These are phyloP conservation scores for Fraxinus floribunda DNA, from an alignment of 305 asterid species.

Conservation along the genomic window DNA sequence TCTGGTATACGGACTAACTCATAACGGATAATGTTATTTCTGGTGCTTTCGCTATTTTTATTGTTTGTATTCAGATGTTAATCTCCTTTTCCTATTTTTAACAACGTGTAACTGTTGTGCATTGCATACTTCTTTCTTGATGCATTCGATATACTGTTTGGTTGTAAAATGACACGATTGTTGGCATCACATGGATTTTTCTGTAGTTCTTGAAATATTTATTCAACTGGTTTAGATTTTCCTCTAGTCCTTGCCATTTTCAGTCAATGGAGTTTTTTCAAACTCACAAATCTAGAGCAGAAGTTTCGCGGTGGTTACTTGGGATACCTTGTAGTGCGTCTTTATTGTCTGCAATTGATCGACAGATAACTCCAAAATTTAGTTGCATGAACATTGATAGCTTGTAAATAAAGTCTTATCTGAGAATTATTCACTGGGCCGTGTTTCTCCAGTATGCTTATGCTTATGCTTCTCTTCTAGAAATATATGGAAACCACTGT, in stretches of 20 bases:
- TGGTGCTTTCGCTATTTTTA: background rate
- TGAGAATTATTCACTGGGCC: background rate
- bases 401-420: background rate
- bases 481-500: background rate
- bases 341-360: background rate
- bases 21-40: background rate
- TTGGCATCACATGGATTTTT: background rate
- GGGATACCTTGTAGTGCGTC: background rate
- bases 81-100: background rate
- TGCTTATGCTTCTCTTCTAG: background rate
- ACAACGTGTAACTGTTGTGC: background rate
- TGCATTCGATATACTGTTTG: background rate
- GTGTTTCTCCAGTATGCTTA: background rate
- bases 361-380: background rate
- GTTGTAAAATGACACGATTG: background rate
- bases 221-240: background rate
- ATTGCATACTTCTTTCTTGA: background rate
- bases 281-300: background rate
- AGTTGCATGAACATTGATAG: background rate
- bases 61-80: background rate
- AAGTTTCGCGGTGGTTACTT: background rate
- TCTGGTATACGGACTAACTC: background rate
- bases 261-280: background rate
- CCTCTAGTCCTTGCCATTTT: background rate
- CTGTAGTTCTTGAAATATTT: background rate